Percentiles rank a stretch among this genome's conserved stretches.
Conservation (phyloP, 495 filamentous ascomycete genomes). For the Cryomyces minteri region DNA sequence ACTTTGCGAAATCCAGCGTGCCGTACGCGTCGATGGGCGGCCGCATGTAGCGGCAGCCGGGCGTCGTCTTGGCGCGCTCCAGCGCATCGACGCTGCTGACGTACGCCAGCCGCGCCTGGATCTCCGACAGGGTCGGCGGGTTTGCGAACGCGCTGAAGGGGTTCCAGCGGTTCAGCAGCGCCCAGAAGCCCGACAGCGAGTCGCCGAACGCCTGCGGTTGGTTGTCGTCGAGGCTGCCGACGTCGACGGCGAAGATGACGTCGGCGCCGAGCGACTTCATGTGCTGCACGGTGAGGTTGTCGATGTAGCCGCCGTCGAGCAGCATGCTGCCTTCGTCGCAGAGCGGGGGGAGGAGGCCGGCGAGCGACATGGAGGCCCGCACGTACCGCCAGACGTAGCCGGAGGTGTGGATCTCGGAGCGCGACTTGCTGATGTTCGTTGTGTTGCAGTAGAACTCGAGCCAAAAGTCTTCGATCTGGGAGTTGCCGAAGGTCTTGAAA, state of each 20-base stretch:
- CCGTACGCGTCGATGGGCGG: constrained; percentile 88
- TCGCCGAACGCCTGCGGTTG: constrained; percentile 84
- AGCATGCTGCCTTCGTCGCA: constrained; percentile 96
- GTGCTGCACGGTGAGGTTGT: constrained; percentile 90
- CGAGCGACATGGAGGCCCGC: constrained; percentile 87
- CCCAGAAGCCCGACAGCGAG: constrained; percentile 89
- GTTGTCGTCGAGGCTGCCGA: constrained; percentile 78
- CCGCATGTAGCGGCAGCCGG: constrained; percentile 86
- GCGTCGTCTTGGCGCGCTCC: constrained; percentile 73
- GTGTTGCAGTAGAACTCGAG: constrained; percentile 98
- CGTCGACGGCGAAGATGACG: constrained; percentile 89
- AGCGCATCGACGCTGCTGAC: constrained; percentile 85
- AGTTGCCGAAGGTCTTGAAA: constrained; percentile 93
- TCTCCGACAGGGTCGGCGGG: constrained; percentile 86
- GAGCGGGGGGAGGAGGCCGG: constrained; percentile 77
- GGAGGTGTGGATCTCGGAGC: constrained; percentile 77
- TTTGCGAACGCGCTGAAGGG: constrained; percentile 75
- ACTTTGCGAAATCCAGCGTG: constrained; percentile 89
- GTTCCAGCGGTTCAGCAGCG: constrained; percentile 88
- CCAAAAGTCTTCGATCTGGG: constrained; percentile 98
- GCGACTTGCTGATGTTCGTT: constrained; percentile 84
- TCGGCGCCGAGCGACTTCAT: constrained; percentile 92
- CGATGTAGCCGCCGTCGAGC: constrained; percentile 88
- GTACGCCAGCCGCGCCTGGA: constrained; percentile 87
- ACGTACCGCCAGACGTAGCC: constrained; percentile 97